Percentiles rank a stretch among this genome's conserved stretches.
Conservation (phyloP, 148 eudicot species). For the Hydrangea macrophylla region DNA sequence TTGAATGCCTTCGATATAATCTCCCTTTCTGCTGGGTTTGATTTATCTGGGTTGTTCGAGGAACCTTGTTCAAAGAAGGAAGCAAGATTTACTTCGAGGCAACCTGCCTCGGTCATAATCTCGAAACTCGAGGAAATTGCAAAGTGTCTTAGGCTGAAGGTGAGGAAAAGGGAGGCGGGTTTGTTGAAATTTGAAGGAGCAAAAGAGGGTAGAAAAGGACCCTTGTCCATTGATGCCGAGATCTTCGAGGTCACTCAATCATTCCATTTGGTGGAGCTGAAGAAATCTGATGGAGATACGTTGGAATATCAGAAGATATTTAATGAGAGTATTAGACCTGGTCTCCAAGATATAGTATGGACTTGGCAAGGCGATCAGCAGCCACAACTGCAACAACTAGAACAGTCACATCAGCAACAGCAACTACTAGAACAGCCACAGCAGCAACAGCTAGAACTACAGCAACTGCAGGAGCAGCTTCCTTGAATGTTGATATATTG, state of each 20-base stretch:
- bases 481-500: constrained; percentile 6
- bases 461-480: constrained; percentile 13
- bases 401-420: constrained; percentile 14
- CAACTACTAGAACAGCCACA: background rate
- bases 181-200: constrained; percentile 61
- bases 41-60: constrained; percentile 62
- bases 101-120: constrained; percentile 52
- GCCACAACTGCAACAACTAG: constrained; percentile 20
- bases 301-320: constrained; percentile 59
- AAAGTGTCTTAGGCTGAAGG: constrained; percentile 40
- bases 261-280: constrained; percentile 63
- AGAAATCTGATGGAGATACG: constrained; percentile 73
- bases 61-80: constrained; percentile 42
- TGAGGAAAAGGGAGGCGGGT: constrained; percentile 58
- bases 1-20: constrained; percentile 82
- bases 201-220: constrained; percentile 64
- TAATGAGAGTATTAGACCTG: constrained; percentile 67
- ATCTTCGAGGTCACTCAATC: constrained; percentile 59
- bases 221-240: constrained; percentile 68
- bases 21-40: constrained; percentile 66
- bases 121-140: constrained; percentile 63
- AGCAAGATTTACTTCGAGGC: constrained; percentile 61
- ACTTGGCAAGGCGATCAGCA: constrained; percentile 64
- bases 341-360: constrained; percentile 70
- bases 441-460: background rate